These are phyloP conservation scores for Pseudogymnoascus sp. DNA, from an alignment of 2,329 filamentous ascomycete species.

Conservation along the genomic window DNA sequence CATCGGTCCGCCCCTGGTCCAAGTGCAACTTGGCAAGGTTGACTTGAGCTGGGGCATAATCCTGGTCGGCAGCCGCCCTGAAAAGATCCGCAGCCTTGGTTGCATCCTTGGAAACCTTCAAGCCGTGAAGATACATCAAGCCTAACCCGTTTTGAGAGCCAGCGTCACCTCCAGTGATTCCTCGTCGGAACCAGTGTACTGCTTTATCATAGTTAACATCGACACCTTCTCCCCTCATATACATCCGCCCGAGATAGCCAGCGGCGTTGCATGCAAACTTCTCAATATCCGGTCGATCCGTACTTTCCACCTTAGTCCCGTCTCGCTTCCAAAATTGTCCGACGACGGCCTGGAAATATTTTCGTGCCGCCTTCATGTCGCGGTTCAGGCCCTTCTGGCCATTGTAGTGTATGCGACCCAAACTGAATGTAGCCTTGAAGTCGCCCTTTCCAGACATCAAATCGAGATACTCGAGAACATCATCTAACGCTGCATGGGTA, in stretches of 20 bases:
- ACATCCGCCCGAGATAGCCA: conserved; percentile 66
- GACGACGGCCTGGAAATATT: conserved; percentile 61
- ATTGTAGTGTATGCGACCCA: conserved; percentile 65
- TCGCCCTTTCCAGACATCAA: conserved; percentile 69
- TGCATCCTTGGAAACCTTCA: conserved; percentile 55
- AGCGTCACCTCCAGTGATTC: conserved; percentile 55
- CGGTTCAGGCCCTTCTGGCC: conserved; percentile 54
- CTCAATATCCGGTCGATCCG: conserved; percentile 52
- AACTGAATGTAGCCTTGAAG: conserved; percentile 59
- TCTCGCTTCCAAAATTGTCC: conserved; percentile 61
- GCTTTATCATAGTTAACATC: conserved; percentile 59
- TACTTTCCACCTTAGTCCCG: conserved; percentile 46
- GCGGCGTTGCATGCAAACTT: conserved; percentile 62
- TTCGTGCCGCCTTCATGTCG: conserved; percentile 57
- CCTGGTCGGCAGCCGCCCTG: conserved; percentile 60
- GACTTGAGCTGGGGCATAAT: conserved; percentile 60
- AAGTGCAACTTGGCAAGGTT: conserved; percentile 61
- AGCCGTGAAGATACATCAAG: conserved; percentile 62
- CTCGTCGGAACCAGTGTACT: conserved; percentile 60
- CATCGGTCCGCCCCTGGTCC: conserved; percentile 49
- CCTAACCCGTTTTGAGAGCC: conserved; percentile 64
- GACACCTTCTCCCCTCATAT: conserved; percentile 62
- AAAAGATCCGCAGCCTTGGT: conserved; percentile 58
- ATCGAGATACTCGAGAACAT: conserved; percentile 85
- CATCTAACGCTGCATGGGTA: conserved; percentile 78